Conservation (phyloP, 2,329 filamentous ascomycete genomes). For the Penicillium janthinellum region DNA sequence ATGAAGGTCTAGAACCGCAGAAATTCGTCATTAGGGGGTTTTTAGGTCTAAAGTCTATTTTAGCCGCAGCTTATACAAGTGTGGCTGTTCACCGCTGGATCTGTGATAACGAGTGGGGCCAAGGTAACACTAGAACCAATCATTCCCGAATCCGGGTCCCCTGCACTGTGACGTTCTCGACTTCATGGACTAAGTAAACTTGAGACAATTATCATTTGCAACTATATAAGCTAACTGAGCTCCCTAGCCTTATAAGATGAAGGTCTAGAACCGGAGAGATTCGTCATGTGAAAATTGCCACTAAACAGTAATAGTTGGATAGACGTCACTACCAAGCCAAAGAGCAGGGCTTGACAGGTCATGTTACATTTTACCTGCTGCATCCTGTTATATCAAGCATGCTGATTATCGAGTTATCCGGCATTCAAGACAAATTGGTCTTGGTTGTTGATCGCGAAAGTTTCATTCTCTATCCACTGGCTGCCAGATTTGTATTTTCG, state of each 20-base stretch:
- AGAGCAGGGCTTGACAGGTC: background rate
- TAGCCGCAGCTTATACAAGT: background rate
- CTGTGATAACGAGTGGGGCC: background rate
- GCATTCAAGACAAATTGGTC: background rate
- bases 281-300: background rate
- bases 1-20: background rate
- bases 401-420: background rate
- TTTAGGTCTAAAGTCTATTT: background rate
- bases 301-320: background rate
- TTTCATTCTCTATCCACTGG: background rate
- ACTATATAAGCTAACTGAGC: background rate
- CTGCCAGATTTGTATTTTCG: background rate
- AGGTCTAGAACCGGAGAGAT: background rate
- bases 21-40: background rate
- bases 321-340: background rate
- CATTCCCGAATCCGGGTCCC: background rate
- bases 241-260: background rate
- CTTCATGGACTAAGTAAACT: background rate
- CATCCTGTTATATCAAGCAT: background rate
- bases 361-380: background rate
- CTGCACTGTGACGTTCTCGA: background rate
- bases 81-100: slow-evolving; percentile 1
- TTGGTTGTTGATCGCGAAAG: background rate
- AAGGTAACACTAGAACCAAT: background rate
- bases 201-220: background rate